phyloP scores from a whole-genome alignment of 345 rosid species.

The Boechera divaricarpa region DNA sequence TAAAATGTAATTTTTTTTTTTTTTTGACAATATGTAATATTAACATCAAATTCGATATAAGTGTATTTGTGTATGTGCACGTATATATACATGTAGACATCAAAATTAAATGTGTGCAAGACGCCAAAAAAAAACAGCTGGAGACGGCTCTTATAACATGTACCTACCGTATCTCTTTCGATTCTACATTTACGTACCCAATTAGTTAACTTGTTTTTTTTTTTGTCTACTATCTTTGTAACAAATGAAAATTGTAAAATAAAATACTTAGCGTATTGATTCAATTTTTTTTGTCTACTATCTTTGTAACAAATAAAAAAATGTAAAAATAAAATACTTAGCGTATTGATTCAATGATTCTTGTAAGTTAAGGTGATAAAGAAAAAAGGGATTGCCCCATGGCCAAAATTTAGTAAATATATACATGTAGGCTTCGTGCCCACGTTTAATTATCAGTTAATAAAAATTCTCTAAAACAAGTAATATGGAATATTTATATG shows the following conservation, averaged over 20 bases:
- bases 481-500: neutral
- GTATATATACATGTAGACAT: neutral
- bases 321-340: too few relatives aligned
- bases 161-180: conserved; percentile 34
- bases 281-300: too few relatives aligned
- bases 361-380: too few relatives aligned
- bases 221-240: too few relatives aligned
- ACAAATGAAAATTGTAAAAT: too few relatives aligned
- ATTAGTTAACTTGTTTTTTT: neutral
- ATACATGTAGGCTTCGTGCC: neutral
- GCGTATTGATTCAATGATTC: too few relatives aligned
- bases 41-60: neutral
- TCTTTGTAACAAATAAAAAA: too few relatives aligned
- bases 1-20: too few relatives aligned
- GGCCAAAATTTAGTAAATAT: neutral
- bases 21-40: neutral
- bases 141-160: conserved; percentile 20
- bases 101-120: conserved; percentile 16
- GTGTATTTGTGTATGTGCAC: conserved; percentile 1
- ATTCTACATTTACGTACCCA: conserved; percentile 16
- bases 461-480: neutral
- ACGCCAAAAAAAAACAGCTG: conserved; percentile 34
- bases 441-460: neutral
- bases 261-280: too few relatives aligned
- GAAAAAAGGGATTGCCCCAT: neutral